phyloP scores from a whole-genome alignment of 1,139 yeast genomes.

The Saccharomyces pastorianus region DNA sequence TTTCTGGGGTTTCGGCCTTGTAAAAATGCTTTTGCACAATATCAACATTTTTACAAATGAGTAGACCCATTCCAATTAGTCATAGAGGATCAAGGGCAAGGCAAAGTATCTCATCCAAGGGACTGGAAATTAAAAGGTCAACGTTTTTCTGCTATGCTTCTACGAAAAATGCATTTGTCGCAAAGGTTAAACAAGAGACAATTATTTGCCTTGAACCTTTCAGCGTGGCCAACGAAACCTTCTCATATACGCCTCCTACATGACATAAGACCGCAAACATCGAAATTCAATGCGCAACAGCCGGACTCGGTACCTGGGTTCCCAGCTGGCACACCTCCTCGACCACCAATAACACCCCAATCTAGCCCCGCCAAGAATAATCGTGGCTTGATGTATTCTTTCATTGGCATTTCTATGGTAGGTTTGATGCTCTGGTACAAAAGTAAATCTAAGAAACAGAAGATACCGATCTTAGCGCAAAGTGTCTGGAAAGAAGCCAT shows the following conservation, averaged over 20 bases:
- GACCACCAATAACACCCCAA: background rate
- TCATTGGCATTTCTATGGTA: background rate
- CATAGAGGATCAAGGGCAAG: too few relatives aligned
- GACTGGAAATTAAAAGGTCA: too few relatives aligned
- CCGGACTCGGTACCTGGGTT: background rate
- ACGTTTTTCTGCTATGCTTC: background rate
- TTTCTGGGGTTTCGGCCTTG: too few relatives aligned
- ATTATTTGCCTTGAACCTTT: background rate
- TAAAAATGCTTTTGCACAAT: too few relatives aligned
- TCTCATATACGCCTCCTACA: background rate
- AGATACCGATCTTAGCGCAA: background rate
- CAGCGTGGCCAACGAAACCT: background rate
- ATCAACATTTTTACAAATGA: too few relatives aligned
- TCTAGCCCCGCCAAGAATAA: background rate
- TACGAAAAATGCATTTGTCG: background rate
- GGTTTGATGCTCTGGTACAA: background rate
- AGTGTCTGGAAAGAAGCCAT: conserved; percentile 38
- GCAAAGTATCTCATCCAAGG: too few relatives aligned
- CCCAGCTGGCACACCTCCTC: background rate
- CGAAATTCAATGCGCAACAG: background rate
- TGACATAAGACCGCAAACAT: background rate
- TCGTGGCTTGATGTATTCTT: background rate
- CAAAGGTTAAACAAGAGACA: background rate
- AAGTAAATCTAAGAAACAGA: background rate
- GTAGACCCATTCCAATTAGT: too few relatives aligned